phyloP scores from a whole-genome alignment of 2,329 filamentous ascomycete species.

The Scedosporium dehoogii region DNA sequence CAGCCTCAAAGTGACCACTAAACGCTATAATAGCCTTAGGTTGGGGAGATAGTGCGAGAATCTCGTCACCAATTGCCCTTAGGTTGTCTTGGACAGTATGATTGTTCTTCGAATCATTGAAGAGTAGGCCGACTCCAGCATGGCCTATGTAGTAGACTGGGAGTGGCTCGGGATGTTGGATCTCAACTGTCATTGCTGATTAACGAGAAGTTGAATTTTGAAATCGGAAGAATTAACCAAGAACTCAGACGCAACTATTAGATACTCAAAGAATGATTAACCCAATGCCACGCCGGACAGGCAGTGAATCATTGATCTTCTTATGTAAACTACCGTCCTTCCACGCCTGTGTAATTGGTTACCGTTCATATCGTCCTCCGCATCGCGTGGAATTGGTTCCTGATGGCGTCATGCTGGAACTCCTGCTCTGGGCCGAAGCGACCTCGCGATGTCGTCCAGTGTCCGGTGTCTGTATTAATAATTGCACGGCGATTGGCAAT shows the following conservation, averaged over 20 bases:
- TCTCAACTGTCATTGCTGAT: neutral
- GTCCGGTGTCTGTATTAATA: neutral
- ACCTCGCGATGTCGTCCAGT: neutral
- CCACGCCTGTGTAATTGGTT: neutral
- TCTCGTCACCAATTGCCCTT: constrained; percentile 1
- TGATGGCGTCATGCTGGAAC: neutral
- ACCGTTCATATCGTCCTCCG: neutral
- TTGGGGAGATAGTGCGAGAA: neutral
- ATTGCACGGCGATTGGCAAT: neutral
- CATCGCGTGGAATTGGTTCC: neutral
- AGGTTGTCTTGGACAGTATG: constrained; percentile 1
- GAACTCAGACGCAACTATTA: neutral
- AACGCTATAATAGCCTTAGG: neutral
- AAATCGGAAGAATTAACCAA: neutral
- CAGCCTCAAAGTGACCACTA: constrained; percentile 1
- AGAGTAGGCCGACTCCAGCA: constrained; percentile 1
- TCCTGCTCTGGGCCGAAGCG: neutral
- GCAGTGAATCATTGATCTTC: neutral
- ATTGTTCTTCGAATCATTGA: neutral
- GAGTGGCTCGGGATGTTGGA: neutral
- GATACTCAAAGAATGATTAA: neutral
- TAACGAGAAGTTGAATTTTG: neutral
- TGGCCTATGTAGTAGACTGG: neutral
- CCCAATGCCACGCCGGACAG: neutral
- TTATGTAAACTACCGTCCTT: neutral